A percentile compares a stretch with the other conserved stretches of the same genome.
Evolutionary conservation across 2,329 filamentous ascomycete genomes (phyloP).

Genomic region (Colletotrichum incanum): DNA sequence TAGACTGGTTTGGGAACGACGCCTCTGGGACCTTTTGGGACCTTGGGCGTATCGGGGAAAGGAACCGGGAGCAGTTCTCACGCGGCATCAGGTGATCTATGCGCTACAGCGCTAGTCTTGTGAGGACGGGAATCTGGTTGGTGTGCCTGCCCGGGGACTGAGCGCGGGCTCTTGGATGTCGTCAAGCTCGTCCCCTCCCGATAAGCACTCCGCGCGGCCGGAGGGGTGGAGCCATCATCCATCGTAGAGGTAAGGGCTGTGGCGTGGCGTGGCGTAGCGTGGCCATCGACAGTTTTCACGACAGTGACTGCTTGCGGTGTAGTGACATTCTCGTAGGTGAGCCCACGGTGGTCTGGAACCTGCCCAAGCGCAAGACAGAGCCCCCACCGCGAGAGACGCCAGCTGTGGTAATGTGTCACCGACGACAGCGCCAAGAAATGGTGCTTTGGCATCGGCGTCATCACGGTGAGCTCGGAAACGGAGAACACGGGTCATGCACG

Average conservation of each 20-base stretch:
- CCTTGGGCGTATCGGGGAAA: neutral
- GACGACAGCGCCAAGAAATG: slow-evolving; percentile 24
- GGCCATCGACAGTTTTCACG: neutral
- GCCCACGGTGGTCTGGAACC: neutral
- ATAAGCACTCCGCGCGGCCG: slow-evolving; percentile 7
- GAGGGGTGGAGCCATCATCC: neutral
- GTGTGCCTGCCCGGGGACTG: neutral
- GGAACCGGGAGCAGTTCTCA: slow-evolving; percentile 1
- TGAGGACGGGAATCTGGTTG: neutral
- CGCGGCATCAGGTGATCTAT: slow-evolving; percentile 12
- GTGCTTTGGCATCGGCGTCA: slow-evolving; percentile 33
- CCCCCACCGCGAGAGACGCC: slow-evolving; percentile 3
- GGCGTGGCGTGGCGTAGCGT: slow-evolving; percentile 1
- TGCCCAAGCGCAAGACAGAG: slow-evolving; percentile 5
- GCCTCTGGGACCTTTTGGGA: slow-evolving; percentile 7
- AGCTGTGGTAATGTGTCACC: slow-evolving; percentile 17
- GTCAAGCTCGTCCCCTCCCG: slow-evolving; percentile 14
- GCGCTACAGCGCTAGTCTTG: neutral
- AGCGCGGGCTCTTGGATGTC: slow-evolving; percentile 10
- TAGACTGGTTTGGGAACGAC: slow-evolving; percentile 4
- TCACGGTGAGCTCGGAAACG: slow-evolving; percentile 14
- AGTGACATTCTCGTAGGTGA: neutral
- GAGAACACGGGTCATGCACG: slow-evolving; percentile 1
- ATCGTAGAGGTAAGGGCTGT: neutral
- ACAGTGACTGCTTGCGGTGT: neutral